Evolutionary conservation across 1,284 basidiomycete genomes (phyloP).

Genomic region (Cystobasidium slooffiae): DNA sequence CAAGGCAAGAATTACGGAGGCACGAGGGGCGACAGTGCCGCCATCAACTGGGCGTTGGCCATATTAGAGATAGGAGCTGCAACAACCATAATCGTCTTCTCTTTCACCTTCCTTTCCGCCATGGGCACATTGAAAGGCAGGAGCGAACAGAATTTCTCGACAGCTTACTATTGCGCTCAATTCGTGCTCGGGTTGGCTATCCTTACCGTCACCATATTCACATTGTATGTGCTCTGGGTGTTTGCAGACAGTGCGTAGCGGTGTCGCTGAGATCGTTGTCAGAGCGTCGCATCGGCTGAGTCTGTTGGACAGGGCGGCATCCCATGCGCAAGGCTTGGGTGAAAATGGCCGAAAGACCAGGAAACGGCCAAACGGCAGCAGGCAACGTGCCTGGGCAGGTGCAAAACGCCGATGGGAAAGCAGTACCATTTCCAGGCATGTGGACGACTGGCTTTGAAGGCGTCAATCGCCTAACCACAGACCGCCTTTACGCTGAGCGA

Average conservation of each 20-base stretch:
- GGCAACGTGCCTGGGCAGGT: not conserved
- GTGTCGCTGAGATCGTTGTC: no score
- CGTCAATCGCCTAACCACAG: slow-evolving; percentile 7
- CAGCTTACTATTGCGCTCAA: slow-evolving; percentile 4
- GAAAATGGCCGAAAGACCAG: not conserved
- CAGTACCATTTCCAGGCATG: not conserved
- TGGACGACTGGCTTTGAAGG: not conserved
- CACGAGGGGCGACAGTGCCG: slow-evolving; percentile 7
- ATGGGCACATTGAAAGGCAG: not conserved
- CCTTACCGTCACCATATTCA: not conserved
- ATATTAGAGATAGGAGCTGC: slow-evolving; percentile 12
- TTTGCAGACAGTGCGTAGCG: slow-evolving; percentile 17
- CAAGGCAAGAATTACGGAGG: slow-evolving; percentile 10
- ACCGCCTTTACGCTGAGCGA: slow-evolving; percentile 17
- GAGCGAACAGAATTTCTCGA: not conserved
- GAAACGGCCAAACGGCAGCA: not conserved
- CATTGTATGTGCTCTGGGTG: slow-evolving; percentile 29
- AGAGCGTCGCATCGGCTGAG: not conserved
- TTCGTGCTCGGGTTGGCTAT: slow-evolving; percentile 13
- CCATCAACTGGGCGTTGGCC: slow-evolving; percentile 22
- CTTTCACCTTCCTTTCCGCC: not conserved
- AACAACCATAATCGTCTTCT: slow-evolving; percentile 13
- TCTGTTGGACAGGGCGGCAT: not conserved
- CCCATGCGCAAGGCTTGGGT: slow-evolving; percentile 33
- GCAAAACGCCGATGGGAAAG: not conserved